Evolutionary conservation across 331 rosid genomes (phyloP).

Genomic region (Rosa hybrid): DNA sequence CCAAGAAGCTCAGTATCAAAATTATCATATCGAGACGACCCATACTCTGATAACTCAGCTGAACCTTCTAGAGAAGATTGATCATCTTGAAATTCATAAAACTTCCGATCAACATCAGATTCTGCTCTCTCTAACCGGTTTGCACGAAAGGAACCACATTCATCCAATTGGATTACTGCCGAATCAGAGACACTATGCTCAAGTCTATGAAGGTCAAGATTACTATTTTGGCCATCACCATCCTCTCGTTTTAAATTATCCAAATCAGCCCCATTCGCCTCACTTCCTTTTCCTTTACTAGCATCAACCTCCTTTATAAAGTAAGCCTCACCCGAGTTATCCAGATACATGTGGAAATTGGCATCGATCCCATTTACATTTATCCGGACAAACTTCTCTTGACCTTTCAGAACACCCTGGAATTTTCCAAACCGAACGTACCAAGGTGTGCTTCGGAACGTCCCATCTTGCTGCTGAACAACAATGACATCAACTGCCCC

Average conservation of each 20-base stretch:
- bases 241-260: constrained; percentile 14
- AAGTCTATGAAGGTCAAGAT: constrained; percentile 44
- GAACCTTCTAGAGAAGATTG: constrained; percentile 60
- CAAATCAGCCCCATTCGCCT: constrained; percentile 41
- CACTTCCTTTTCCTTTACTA: constrained; percentile 41
- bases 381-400: constrained; percentile 72
- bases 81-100: constrained; percentile 67
- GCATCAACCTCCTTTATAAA: constrained; percentile 69
- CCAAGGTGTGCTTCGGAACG: constrained; percentile 93
- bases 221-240: constrained; percentile 27
- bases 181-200: constrained; percentile 78
- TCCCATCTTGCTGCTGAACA: constrained; percentile 93
- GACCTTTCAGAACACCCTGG: constrained; percentile 96
- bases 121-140: constrained; percentile 51
- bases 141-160: constrained; percentile 30
- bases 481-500: constrained; percentile 98
- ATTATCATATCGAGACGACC: constrained; percentile 47
- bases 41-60: constrained; percentile 55
- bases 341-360: constrained; percentile 88
- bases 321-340: constrained; percentile 96
- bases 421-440: constrained; percentile 93
- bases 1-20: constrained; percentile 46
- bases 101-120: constrained; percentile 70
- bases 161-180: constrained; percentile 42
- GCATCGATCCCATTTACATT: constrained; percentile 83